Evolutionary conservation across 768 basidiomycete species (phyloP).

Genomic region (Butyriboletus loyo): DNA sequence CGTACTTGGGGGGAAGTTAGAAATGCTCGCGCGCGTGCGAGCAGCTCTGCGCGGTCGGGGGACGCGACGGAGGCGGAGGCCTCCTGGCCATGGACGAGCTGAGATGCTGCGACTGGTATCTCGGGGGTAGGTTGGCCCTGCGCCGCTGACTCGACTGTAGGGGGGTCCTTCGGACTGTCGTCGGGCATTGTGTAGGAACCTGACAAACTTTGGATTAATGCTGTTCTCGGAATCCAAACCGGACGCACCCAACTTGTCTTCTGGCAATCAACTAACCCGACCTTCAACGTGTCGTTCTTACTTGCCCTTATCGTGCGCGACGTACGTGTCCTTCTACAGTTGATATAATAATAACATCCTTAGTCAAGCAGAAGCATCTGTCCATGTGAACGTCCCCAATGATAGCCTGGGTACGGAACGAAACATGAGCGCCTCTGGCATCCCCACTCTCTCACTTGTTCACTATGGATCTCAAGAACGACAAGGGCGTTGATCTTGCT

Average conservation of each 20-base stretch:
- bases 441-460: neutral
- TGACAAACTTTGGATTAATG: neutral
- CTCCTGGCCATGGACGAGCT: constrained; percentile 1
- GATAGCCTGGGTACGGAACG: neutral
- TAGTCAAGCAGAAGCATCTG: neutral
- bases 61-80: neutral
- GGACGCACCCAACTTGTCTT: too few species aligned
- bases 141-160: neutral
- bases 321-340: neutral
- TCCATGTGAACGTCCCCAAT: constrained; percentile 7
- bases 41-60: constrained; percentile 40
- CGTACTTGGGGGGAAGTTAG: constrained; percentile 63
- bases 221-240: neutral
- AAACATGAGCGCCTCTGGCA: too few species aligned
- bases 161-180: constrained; percentile 5
- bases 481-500: neutral
- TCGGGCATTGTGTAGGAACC: constrained; percentile 12
- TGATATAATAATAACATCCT: neutral
- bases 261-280: too few species aligned
- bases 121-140: neutral
- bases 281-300: neutral
- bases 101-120: neutral
- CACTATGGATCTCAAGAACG: constrained; percentile 18
- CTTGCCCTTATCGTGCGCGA: neutral
- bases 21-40: constrained; percentile 60